These are phyloP conservation scores for Fragaria nilgerrensis DNA, from an alignment of 306 rosid genomes.

Conservation along the genomic window DNA sequence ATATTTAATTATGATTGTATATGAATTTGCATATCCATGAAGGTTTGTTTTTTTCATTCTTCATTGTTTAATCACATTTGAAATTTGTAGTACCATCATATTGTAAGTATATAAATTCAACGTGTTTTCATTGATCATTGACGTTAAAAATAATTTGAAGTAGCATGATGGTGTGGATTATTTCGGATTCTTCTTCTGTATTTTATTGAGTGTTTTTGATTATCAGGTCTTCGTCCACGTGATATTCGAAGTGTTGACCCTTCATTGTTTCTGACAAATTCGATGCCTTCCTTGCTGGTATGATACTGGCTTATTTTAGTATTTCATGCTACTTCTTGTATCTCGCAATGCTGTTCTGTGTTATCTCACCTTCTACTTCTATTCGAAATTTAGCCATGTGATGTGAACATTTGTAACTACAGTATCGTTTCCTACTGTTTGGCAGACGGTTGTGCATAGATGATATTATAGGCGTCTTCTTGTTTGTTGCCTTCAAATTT, in stretches of 20 bases:
- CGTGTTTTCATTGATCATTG: neutral
- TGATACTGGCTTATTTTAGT: conserved; percentile 1
- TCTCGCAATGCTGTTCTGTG: neutral
- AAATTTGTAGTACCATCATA: no score
- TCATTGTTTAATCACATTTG: no score
- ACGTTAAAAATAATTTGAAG: neutral
- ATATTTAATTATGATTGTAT: neutral
- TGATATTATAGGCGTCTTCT: neutral
- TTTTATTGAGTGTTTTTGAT: conserved; percentile 14
- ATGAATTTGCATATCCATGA: neutral
- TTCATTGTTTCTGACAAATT: conserved; percentile 84
- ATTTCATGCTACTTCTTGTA: neutral
- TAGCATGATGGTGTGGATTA: neutral
- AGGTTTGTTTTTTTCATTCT: neutral
- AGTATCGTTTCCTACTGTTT: neutral
- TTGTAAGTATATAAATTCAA: no score
- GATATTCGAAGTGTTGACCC: conserved; percentile 98
- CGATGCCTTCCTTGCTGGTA: conserved; percentile 94
- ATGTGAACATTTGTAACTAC: neutral
- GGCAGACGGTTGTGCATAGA: neutral
- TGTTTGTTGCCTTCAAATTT: neutral
- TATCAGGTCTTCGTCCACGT: conserved; percentile 94
- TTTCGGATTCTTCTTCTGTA: conserved; percentile 5
- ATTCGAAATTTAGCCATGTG: neutral
- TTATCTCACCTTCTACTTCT: neutral